Base-by-base conservation (phyloP, 139 green algal genomes). In the Pseudopediastrum boryanum region DNA sequence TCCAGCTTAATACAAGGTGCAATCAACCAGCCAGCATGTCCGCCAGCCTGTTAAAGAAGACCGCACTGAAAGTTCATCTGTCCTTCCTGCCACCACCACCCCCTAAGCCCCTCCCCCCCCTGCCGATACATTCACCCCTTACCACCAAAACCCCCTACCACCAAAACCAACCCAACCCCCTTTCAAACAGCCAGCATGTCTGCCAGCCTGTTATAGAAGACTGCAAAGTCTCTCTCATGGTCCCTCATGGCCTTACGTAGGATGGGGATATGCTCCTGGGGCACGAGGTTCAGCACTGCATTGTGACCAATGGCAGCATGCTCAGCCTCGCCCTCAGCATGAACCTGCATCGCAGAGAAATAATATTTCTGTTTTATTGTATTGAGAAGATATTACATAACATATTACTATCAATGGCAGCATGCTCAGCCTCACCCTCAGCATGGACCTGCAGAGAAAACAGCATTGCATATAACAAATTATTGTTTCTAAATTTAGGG, bases 341-440 rank as follows among this genome's bases (percentile, higher is more conserved):
- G 93, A 44, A 94, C 84, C 85, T 92, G 78, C 73, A 23, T 38
- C 2, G 36, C 63, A 75, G 44, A n/a, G n/a, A n/a, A n/a, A n/a
- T n/a, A n/a, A n/a, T n/a, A n/a, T n/a, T n/a, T n/a, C n/a, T n/a
- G n/a, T n/a, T n/a, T n/a, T n/a, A n/a, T n/a, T n/a, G n/a, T n/a
- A n/a, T n/a, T n/a, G n/a, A n/a, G n/a, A n/a, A n/a, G n/a, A 97
- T 84, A 67, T 83, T 87, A n/a, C 90, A 77, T 39, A 95, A 92
- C 1, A 93, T 93, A 43, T 86, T 89, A 86, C 97, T 94, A 29
- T 94, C 94, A 66, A 98, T 94, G 52, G 88, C 94, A 38, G 94
- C 94, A 77, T 98, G 94, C 89, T 97, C 94, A 10, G 90, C 90
- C 89, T 98, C 94, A 54, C 93, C 93, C 85, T 97, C 93, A 5